A percentile compares a stretch with the other conserved stretches of the same genome.
phyloP scores from a whole-genome alignment of 768 basidiomycete species.

The Suillus americanus region DNA sequence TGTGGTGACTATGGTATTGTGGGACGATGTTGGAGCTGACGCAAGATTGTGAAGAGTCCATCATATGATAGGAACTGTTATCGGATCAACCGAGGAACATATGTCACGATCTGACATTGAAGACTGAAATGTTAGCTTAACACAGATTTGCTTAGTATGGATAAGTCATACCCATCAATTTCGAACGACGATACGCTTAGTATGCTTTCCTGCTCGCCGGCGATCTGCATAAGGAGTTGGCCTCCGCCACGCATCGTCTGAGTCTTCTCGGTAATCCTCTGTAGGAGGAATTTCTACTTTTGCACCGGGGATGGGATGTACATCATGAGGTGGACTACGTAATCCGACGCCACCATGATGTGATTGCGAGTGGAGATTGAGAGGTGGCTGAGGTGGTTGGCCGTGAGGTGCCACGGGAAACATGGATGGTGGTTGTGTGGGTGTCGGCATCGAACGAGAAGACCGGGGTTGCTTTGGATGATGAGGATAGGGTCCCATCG shows the following conservation, averaged over 20 bases:
- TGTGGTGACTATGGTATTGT: background rate
- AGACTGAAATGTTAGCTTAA: background rate
- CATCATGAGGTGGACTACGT: conserved; percentile 50
- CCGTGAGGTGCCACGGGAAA: conserved; percentile 31
- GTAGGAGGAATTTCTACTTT: conserved; percentile 31
- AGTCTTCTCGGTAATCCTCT: conserved; percentile 56
- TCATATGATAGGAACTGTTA: background rate
- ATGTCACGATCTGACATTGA: background rate
- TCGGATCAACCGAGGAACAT: conserved; percentile 3
- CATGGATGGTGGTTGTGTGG: conserved; percentile 28
- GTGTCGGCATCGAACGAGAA: conserved; percentile 21
- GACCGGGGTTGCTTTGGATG: conserved; percentile 31
- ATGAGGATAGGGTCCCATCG: conserved; percentile 36
- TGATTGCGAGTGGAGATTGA: conserved; percentile 31
- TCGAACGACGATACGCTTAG: conserved; percentile 66
- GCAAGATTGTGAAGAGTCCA: background rate
- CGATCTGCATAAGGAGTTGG: conserved; percentile 76
- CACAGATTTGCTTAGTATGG: background rate
- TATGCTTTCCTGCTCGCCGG: conserved; percentile 79
- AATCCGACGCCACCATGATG: conserved; percentile 28
- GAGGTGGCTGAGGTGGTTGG: conserved; percentile 33
- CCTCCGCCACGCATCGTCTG: conserved; percentile 70
- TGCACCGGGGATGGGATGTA: conserved; percentile 35
- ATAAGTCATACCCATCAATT: conserved; percentile 16
- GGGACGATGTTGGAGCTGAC: background rate